These are phyloP conservation scores for Cornus controversa DNA, from an alignment of 148 eudicot genomes.

Conservation along the genomic window DNA sequence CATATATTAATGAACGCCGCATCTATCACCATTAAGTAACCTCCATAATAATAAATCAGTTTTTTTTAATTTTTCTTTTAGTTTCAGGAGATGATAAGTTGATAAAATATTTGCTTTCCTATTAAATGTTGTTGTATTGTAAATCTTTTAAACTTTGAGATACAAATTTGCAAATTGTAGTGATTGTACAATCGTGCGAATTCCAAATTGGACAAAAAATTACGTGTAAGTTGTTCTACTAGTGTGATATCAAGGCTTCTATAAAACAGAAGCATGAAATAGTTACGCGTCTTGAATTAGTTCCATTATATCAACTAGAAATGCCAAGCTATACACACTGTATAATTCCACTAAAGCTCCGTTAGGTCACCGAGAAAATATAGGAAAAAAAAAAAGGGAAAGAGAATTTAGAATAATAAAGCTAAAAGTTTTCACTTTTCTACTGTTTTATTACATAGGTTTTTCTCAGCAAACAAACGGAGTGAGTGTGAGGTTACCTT, in stretches of 20 bases:
- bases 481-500: neutral
- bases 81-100: neutral
- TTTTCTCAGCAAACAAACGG: neutral
- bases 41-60: neutral
- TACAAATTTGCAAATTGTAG: neutral
- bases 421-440: neutral
- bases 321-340: neutral
- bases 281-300: no score
- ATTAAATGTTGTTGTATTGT: no score
- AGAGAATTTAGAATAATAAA: neutral
- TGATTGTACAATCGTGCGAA: no score
- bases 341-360: neutral
- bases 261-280: no score
- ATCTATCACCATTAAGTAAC: neutral
- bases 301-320: no score
- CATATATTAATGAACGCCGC: neutral
- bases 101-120: neutral
- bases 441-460: no score
- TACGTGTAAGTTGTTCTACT: no score
- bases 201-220: no score
- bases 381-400: neutral
- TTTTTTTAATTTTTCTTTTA: neutral
- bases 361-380: slow-evolving; percentile 4
- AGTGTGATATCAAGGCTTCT: no score
- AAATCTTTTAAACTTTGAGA: no score